Conservation (phyloP, 768 basidiomycete species). For the Pisolithus orientalis region DNA sequence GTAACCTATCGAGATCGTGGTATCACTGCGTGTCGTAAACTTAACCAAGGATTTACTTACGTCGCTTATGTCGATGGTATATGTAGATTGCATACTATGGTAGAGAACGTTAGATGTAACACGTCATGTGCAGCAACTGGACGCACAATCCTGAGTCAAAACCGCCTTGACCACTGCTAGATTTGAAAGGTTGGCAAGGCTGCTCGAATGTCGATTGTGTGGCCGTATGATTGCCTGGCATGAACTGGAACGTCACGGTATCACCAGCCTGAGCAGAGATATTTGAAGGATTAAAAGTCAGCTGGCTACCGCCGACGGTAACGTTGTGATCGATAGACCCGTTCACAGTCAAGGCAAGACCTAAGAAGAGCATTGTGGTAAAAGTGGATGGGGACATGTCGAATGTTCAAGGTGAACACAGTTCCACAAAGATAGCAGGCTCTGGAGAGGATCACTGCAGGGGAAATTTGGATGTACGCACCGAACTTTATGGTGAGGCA, state of each 20-base stretch:
- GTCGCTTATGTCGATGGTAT: conserved; percentile 48
- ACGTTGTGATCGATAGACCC: conserved; percentile 31
- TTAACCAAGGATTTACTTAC: conserved; percentile 15
- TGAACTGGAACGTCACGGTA: conserved; percentile 38
- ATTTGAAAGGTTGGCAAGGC: conserved; percentile 40
- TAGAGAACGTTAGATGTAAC: no score
- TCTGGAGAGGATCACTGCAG: no score
- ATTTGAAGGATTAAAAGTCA: conserved; percentile 38
- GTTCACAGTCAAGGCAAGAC: background rate
- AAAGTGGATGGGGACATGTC: no score
- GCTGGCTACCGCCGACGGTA: conserved; percentile 37
- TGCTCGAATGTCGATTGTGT: conserved; percentile 29
- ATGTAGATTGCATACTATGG: conserved; percentile 39
- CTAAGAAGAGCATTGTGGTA: no score
- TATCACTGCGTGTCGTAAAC: background rate
- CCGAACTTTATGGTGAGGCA: no score
- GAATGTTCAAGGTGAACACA: no score
- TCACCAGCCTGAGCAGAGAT: conserved; percentile 43
- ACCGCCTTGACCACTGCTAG: conserved; percentile 21
- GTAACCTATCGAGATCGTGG: conserved; percentile 29
- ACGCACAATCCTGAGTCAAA: conserved; percentile 46
- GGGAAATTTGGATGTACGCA: no score
- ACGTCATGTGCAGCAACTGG: background rate
- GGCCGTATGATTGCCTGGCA: conserved; percentile 44
- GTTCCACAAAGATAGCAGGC: no score